Percentiles rank a stretch among this genome's conserved stretches.
Evolutionary conservation across 257 asterid genomes (phyloP).

Genomic region (Ocimum tenuiflorum): DNA sequence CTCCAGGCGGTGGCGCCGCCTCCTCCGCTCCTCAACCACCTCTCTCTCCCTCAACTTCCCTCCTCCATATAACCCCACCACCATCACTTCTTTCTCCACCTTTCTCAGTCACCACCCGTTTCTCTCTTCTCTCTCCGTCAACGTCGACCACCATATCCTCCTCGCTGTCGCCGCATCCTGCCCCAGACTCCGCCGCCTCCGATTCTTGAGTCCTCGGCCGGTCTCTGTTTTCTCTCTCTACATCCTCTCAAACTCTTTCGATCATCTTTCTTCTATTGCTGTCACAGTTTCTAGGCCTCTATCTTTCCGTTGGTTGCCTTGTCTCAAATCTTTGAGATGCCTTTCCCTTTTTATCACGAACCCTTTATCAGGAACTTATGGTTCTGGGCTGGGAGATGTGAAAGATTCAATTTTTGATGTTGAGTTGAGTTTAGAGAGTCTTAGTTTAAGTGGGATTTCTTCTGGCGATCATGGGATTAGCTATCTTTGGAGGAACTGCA

Average conservation of each 20-base stretch:
- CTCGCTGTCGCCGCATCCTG: conserved; percentile 39
- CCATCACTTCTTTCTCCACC: conserved; percentile 28
- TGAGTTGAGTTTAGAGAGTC: conserved; percentile 46
- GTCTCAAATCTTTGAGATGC: conserved; percentile 35
- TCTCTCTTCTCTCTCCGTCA: conserved; percentile 46
- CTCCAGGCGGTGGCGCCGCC: conserved; percentile 56
- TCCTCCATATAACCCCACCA: conserved; percentile 26
- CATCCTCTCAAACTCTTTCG: conserved; percentile 41
- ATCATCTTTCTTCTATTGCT: conserved; percentile 43
- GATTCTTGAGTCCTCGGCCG: conserved; percentile 33
- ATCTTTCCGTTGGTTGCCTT: conserved; percentile 39
- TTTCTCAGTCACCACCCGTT: conserved; percentile 46
- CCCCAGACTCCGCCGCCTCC: conserved; percentile 47
- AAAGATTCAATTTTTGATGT: conserved; percentile 11
- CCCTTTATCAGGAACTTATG: conserved; percentile 7
- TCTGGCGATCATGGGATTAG: conserved; percentile 43
- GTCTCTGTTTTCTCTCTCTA: conserved; percentile 32
- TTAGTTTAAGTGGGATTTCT: conserved; percentile 39
- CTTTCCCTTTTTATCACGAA: conserved; percentile 38
- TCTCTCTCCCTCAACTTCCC: conserved; percentile 43
- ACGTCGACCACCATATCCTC: conserved; percentile 27
- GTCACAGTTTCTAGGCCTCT: conserved; percentile 49
- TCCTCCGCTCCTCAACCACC: conserved; percentile 62
- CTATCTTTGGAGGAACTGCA: conserved; percentile 58
- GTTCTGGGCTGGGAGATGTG: background rate